phyloP scores from a whole-genome alignment of 106 monocot species.

The Iris macrosiphon region DNA sequence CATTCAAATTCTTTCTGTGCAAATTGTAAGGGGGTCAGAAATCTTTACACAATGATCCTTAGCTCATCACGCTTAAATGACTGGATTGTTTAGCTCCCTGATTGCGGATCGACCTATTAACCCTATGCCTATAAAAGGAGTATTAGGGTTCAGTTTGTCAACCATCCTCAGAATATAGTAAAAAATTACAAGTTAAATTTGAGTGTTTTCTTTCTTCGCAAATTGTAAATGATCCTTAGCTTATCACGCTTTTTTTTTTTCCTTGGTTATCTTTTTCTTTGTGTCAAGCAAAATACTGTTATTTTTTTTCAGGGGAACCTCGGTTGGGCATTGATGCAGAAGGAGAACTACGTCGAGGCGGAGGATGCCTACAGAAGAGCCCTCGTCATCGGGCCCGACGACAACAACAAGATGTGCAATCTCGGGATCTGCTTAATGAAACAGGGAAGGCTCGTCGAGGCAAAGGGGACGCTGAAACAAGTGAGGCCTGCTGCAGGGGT shows the following conservation, averaged over 20 bases:
- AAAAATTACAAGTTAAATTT: too few species aligned
- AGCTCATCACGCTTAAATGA: too few species aligned
- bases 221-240: neutral
- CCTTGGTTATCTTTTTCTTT: neutral
- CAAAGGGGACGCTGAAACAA: conserved; percentile 59
- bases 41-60: too few species aligned
- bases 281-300: too few species aligned
- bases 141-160: too few species aligned
- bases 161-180: too few species aligned
- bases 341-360: conserved; percentile 64
- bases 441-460: conserved; percentile 62
- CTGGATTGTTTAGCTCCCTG: too few species aligned
- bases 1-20: too few species aligned
- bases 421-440: conserved; percentile 86
- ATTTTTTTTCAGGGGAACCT: conserved; percentile 74
- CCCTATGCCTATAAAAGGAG: too few species aligned
- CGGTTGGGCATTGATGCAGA: conserved; percentile 92
- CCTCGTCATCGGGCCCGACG: conserved; percentile 55
- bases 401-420: conserved; percentile 98
- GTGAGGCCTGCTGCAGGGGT: conserved; percentile 49
- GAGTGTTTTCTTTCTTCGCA: too few species aligned
- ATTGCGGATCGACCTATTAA: too few species aligned
- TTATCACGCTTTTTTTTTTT: neutral
- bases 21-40: too few species aligned
- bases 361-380: conserved; percentile 68